Percentiles rank a stretch among this genome's conserved stretches.
Evolutionary conservation across 1,139 yeast genomes (phyloP).

Genomic region (Taiozyma sp.): DNA sequence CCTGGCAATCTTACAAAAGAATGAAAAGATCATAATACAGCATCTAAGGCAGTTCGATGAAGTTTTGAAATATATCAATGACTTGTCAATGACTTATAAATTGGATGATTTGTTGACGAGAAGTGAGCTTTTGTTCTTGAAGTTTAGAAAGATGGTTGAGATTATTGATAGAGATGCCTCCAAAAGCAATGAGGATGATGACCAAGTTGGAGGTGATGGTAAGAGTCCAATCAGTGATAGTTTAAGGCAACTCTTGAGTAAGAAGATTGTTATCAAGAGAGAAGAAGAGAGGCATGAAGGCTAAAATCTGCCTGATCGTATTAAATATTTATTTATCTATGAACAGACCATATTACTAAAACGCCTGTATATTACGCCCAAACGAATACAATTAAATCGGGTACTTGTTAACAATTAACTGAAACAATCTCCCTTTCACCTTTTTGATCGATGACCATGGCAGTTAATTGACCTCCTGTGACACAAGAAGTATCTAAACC

Average conservation of each 20-base stretch:
- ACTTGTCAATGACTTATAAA: slow-evolving; percentile 70
- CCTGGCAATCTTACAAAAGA: slow-evolving; percentile 79
- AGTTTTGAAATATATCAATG: slow-evolving; percentile 88
- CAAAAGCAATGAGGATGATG: neutral
- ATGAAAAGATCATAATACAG: slow-evolving; percentile 71
- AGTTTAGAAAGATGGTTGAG: slow-evolving; percentile 73
- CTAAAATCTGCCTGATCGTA: neutral
- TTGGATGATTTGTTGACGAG: slow-evolving; percentile 70
- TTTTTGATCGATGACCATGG: slow-evolving; percentile 32
- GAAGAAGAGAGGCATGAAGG: slow-evolving; percentile 34
- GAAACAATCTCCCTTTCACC: slow-evolving; percentile 26
- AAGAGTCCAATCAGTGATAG: slow-evolving; percentile 40
- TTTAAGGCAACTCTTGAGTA: slow-evolving; percentile 53
- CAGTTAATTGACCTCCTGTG: slow-evolving; percentile 65
- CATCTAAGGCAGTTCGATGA: slow-evolving; percentile 81
- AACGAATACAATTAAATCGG: too few species aligned
- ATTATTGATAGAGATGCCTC: slow-evolving; percentile 58
- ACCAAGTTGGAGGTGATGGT: slow-evolving; percentile 13
- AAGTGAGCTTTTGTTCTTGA: slow-evolving; percentile 74
- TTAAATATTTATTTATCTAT: too few species aligned
- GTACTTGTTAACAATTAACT: slow-evolving; percentile 17
- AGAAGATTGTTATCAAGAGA: slow-evolving; percentile 54
- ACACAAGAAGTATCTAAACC: slow-evolving; percentile 86
- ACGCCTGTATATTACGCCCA: too few species aligned
- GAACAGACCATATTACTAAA: too few species aligned